phyloP scores from a whole-genome alignment of 331 rosid species.

The Arachis monticola region DNA sequence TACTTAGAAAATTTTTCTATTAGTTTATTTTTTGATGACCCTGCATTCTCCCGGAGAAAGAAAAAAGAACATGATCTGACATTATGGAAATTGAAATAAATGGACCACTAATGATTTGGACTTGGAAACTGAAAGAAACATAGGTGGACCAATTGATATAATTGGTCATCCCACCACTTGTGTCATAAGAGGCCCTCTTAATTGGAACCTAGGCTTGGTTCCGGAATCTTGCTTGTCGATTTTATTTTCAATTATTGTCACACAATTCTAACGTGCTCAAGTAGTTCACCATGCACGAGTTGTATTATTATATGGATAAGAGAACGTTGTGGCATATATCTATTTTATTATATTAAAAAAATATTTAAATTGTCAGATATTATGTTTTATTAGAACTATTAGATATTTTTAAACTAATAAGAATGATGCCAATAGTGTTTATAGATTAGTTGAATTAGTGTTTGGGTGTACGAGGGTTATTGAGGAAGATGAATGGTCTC shows the following conservation, averaged over 20 bases:
- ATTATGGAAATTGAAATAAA: background rate
- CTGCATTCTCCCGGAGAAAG: too few relatives aligned
- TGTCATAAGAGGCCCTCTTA: background rate
- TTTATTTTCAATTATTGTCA: constrained; percentile 20
- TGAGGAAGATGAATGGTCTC: too few relatives aligned
- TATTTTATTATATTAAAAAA: background rate
- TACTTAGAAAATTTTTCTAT: too few relatives aligned
- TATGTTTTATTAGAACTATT: too few relatives aligned
- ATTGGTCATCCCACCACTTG: constrained; percentile 17
- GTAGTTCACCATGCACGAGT: background rate
- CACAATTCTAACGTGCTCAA: constrained; percentile 6
- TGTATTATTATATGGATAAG: background rate
- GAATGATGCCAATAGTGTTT: background rate
- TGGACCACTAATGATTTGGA: constrained; percentile 44
- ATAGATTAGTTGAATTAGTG: too few relatives aligned
- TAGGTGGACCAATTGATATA: constrained; percentile 12
- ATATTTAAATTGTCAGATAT: too few relatives aligned
- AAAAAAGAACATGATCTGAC: too few relatives aligned
- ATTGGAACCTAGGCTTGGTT: constrained; percentile 2
- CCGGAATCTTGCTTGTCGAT: background rate
- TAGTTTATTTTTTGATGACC: too few relatives aligned
- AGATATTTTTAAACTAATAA: too few relatives aligned
- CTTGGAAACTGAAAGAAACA: background rate
- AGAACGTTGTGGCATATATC: too few relatives aligned
- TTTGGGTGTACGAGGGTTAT: too few relatives aligned